Base-by-base conservation (phyloP, 495 filamentous ascomycete genomes). In the Sphaerosporella brunnea region DNA sequence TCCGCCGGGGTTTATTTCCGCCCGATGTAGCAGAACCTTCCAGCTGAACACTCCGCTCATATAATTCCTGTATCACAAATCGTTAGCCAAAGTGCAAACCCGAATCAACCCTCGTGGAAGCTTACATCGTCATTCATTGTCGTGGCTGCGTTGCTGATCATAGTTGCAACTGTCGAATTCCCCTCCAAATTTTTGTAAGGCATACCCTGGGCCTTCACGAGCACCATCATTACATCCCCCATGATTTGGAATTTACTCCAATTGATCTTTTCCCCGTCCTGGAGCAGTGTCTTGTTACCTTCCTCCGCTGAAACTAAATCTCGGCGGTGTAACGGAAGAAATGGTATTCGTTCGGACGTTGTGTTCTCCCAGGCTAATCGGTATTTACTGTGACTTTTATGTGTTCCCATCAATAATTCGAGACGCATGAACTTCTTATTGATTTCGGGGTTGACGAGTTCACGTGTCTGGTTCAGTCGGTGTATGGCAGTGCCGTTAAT, bases 211-310 rank as follows among this genome's bases (percentile, higher is more conserved):
- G 85, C 93, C 62, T 76, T 78, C 69, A 93, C 85, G 30, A 97
- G 80, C 3, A 82, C 80, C 44, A 93, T 71, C 36, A 48, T 26
- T 20, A 94, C 80, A 49, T 95, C 87, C 3, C 85, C 84, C 66
- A 96, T 79, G 16, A 97, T 80, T 66, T 96, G 86, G 54, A 96
- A 96, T 58, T 97, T 97, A 66, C 80, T 85, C 90, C 90, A 97
- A 59, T 95, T 96, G 58, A 97, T 84, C 34, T 82, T 71, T 48
- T 80, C 77, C 15, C 68, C 71, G 48, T 80, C 75, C 18, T 77
- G 78, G 8, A 94, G 68, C 59, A 92, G 87, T 10, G 90, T 96
- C 51, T 72, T 71, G 62, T 90, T 95, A 19, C 90, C 90, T 64
- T 92, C 83, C 60, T 93, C 84, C 3, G 90, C 90, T 16, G 80